Evolutionary conservation across 2,329 filamentous ascomycete species (phyloP).

Genomic region (Calycina marina): DNA sequence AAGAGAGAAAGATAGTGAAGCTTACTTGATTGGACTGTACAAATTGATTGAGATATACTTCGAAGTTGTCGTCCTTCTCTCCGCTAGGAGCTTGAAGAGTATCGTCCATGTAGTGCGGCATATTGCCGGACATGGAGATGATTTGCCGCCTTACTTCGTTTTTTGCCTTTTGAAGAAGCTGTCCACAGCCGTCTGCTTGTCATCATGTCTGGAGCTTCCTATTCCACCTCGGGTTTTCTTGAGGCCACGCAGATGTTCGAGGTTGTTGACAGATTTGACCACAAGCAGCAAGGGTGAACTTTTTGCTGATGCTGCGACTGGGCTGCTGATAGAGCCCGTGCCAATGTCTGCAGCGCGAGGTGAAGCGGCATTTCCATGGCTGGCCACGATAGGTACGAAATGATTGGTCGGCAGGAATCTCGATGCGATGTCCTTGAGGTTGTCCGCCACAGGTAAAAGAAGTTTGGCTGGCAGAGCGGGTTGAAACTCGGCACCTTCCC

Average conservation of each 20-base stretch:
- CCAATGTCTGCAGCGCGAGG: not conserved
- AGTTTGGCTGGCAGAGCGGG: too few relatives aligned
- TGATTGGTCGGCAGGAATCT: not conserved
- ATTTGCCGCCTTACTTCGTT: too few relatives aligned
- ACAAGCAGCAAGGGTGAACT: slow-evolving; percentile 30
- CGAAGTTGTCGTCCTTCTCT: too few relatives aligned
- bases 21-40: slow-evolving; percentile 29
- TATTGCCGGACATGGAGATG: too few relatives aligned
- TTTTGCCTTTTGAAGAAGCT: slow-evolving; percentile 57
- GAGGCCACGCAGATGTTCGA: slow-evolving; percentile 56
- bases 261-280: slow-evolving; percentile 51
- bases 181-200: slow-evolving; percentile 60
- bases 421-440: not conserved
- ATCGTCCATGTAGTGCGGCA: too few relatives aligned
- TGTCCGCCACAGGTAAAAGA: not conserved
- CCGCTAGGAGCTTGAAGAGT: too few relatives aligned
- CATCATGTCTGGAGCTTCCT: slow-evolving; percentile 62
- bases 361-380: not conserved
- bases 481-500: not conserved
- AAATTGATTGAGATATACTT: too few relatives aligned
- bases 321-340: not conserved
- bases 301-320: not conserved
- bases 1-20: slow-evolving; percentile 12
- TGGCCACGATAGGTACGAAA: not conserved
- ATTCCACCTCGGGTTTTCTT: slow-evolving; percentile 74